Evolutionary conservation across 371 early-diverging fungal genomes (phyloP).

Genomic region (Actinomucor elegans): DNA sequence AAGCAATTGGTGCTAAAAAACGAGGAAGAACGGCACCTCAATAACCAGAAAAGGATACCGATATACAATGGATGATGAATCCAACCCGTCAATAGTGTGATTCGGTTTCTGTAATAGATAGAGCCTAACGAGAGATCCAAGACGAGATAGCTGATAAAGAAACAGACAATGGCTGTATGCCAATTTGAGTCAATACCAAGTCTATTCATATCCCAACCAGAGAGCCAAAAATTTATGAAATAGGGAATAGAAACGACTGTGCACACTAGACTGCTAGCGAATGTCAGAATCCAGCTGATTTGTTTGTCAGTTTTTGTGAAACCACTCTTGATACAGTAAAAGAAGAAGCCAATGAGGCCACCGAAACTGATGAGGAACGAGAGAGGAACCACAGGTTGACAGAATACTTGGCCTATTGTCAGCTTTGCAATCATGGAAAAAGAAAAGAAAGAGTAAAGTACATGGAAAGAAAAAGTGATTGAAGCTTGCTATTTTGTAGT

Average conservation of each 20-base stretch:
- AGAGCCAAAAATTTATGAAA: constrained; percentile 25
- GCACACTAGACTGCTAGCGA: constrained; percentile 37
- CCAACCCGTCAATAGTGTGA: constrained; percentile 55
- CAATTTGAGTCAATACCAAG: constrained; percentile 12
- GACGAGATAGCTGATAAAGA: constrained; percentile 44
- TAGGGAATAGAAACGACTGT: constrained; percentile 33
- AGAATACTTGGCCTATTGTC: constrained; percentile 19
- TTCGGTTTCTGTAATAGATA: constrained; percentile 45
- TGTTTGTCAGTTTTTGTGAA: constrained; percentile 33
- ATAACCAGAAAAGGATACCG: constrained; percentile 26
- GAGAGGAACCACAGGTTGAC: constrained; percentile 22
- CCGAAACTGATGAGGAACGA: constrained; percentile 13
- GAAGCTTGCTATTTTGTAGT: no score
- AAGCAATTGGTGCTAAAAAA: constrained; percentile 37
- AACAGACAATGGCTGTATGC: constrained; percentile 19
- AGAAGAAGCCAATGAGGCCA: constrained; percentile 22
- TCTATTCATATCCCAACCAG: constrained; percentile 30
- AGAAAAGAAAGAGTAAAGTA: neutral
- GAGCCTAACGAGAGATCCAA: constrained; percentile 46
- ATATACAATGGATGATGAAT: constrained; percentile 55
- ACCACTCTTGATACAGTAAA: constrained; percentile 18
- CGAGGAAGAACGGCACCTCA: constrained; percentile 22
- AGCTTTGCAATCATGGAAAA: constrained; percentile 10
- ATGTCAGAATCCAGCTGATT: constrained; percentile 39
- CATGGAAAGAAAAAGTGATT: neutral